Evolutionary conservation across 176 grass and related monocot genomes (phyloP).

Genomic region (Saccharum officinarum): DNA sequence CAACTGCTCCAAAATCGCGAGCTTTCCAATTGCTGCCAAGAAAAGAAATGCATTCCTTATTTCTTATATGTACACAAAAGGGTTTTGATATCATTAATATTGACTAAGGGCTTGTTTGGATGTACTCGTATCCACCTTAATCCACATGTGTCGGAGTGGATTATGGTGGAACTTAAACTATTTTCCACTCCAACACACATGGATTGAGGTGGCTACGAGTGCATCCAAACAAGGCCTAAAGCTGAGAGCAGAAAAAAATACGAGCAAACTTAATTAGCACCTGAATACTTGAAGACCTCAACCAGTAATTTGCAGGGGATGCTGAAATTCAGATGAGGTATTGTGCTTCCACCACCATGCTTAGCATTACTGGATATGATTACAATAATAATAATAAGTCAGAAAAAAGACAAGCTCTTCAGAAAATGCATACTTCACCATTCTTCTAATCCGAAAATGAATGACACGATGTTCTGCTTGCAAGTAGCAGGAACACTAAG

Average conservation of each 20-base stretch:
- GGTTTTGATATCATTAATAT: background rate
- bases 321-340: conserved; percentile 93
- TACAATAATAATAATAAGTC: conserved; percentile 21
- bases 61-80: conserved; percentile 6
- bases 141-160: too few species aligned
- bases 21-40: conserved; percentile 49
- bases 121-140: too few species aligned
- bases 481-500: background rate
- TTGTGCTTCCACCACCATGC: conserved; percentile 85
- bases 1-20: conserved; percentile 53
- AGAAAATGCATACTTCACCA: background rate
- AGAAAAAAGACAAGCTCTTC: background rate
- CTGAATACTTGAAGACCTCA: conserved; percentile 71
- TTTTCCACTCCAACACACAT: too few species aligned
- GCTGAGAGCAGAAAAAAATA: background rate
- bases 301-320: conserved; percentile 79
- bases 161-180: too few species aligned
- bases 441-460: background rate
- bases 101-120: background rate
- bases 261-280: conserved; percentile 35
- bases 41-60: background rate
- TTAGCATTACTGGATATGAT: conserved; percentile 78
- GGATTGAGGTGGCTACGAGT: too few species aligned
- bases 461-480: background rate
- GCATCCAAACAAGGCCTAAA: background rate